Evolutionary conservation across 2,329 filamentous ascomycete species (phyloP), one percentile per base, ranked within the genome.

Genomic region (Exophiala sp.): DNA sequence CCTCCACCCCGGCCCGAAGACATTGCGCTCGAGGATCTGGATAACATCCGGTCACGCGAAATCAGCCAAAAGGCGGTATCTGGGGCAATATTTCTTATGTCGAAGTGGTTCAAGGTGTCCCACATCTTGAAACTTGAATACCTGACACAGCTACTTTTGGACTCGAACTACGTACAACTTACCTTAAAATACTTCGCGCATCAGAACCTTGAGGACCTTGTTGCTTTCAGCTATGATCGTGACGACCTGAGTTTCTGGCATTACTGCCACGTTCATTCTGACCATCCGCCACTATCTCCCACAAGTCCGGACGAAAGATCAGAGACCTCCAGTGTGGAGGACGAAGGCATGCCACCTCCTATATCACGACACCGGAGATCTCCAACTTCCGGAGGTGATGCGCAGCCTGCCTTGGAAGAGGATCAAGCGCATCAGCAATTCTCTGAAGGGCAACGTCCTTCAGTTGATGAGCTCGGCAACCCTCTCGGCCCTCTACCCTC

Each of bases 121-220:
- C 93, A 98, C 65, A 80, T 97, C 22, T 73, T 98, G 58, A 95
- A 96, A 65, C 96, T 93, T 60, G 93, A 98, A 69, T 97, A 96
- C 63, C 73, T 98, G 63, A 91, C 89, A 0, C 93, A 98, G 64
- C 78, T 98, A 2, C 73, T 98, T 9, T 77, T 98, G 22, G 93
- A 98, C 68, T 93, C 88, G 2, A 97, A 95, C 66, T 98, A 96
- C 66, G 77, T 98, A 5, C 91, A 91, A 1, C 74, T 98, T 23
- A 85, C 95, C 19, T 73, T 98, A 24, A 97, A 97, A 70, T 80
- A 96, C 42, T 90, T 96, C 66, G 89, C 91, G 43, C 84, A 95
- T 63, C 90, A 96, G 66, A 94, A 98, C 57, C 82, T 96, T 29
- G 91, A 96, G 60, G 85, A 88, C 63, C 81, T 90, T 2, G 85